Base-by-base conservation (phyloP, 2,329 filamentous ascomycete genomes). In the Trichoderma polysporum region DNA sequence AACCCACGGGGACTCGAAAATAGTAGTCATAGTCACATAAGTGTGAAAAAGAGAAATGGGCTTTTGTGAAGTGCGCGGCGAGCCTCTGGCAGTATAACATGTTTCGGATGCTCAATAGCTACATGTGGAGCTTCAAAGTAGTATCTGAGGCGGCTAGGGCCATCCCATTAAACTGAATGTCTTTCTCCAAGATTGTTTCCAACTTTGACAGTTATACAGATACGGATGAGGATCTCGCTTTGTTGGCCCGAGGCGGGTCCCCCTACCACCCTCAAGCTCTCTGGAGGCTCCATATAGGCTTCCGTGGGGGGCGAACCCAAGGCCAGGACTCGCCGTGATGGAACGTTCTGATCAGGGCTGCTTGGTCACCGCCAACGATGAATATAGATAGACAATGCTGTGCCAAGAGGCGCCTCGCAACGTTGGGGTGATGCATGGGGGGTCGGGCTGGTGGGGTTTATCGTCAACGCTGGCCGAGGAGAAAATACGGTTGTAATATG, bases 381-480 rank as follows among this genome's bases (percentile, higher is more conserved):
- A 53, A 62, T 33, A 33, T 17, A n/a, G 19, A 45, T 31, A 25
- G 39, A 31, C 17, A 39, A 45, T 25, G 25, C 33, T 22, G 31
- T 27, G 54, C 54, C 57, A 61, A 61, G 57, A 37, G 35, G 9
- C 29, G 27, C 29, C 37, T 52, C 37, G 65, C 58, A 67, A 67
- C 65, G 65, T 67, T 67, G 57, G 57, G 65, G 31, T 67, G 65
- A 29, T 67, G 52, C 27, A 67, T 29, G 57, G 65, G 64, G 64
- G 65, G 57, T 62, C 49, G 37, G 39, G 13, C 25, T 33, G 37
- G 57, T 57, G 65, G 65, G 50, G 65, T 57, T 50, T 57, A 56
- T 62, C 54, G 2, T 27, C 15, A 13, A 9, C 15, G 17, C 13
- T 33, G 47, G 35, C n/a, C 9, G 4, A 37, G 7, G 56, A 27